A percentile compares a stretch with the other conserved stretches of the same genome.
Evolutionary conservation across 2,329 filamentous ascomycete species (phyloP).

Genomic region (Paraphoma chrysanthemicola): DNA sequence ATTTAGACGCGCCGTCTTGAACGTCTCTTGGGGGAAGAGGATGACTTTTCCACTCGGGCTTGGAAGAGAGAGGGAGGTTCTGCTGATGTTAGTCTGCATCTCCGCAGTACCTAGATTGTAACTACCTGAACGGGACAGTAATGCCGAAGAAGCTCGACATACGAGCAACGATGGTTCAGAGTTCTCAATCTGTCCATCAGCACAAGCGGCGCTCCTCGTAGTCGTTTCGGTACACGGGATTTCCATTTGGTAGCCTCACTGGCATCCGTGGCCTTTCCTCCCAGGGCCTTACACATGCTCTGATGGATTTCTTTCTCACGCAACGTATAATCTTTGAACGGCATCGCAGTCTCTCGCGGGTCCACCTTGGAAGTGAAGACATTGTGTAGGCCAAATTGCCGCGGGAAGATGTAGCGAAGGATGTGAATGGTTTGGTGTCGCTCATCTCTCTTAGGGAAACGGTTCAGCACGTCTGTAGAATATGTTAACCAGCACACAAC

Average conservation of each 20-base stretch:
- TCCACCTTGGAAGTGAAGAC: constrained; percentile 80
- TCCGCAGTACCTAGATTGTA: neutral
- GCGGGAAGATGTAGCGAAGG: constrained; percentile 92
- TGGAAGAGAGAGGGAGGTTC: constrained; percentile 33
- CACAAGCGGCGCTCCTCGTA: constrained; percentile 67
- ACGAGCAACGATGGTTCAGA: constrained; percentile 77
- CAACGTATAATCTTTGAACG: constrained; percentile 83
- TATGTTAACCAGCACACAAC: constrained; percentile 18
- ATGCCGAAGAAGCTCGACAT: constrained; percentile 76
- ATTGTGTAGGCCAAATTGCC: constrained; percentile 89
- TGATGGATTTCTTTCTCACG: constrained; percentile 79
- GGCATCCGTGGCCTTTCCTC: constrained; percentile 20
- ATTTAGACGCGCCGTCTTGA: neutral
- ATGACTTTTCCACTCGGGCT: constrained; percentile 33
- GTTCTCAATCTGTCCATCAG: constrained; percentile 74
- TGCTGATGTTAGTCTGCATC: constrained; percentile 22
- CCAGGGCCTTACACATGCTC: constrained; percentile 27
- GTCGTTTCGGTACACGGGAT: constrained; percentile 64
- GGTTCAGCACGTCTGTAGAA: constrained; percentile 77
- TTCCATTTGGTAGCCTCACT: constrained; percentile 43
- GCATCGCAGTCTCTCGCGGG: constrained; percentile 69
- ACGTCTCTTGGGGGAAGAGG: constrained; percentile 17
- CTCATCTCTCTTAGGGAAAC: constrained; percentile 61
- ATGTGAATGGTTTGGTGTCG: constrained; percentile 69
- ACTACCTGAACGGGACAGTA: constrained; percentile 71